phyloP scores from a whole-genome alignment of 805 yeast species.

The Vanderwaltozyma tropicalis region DNA sequence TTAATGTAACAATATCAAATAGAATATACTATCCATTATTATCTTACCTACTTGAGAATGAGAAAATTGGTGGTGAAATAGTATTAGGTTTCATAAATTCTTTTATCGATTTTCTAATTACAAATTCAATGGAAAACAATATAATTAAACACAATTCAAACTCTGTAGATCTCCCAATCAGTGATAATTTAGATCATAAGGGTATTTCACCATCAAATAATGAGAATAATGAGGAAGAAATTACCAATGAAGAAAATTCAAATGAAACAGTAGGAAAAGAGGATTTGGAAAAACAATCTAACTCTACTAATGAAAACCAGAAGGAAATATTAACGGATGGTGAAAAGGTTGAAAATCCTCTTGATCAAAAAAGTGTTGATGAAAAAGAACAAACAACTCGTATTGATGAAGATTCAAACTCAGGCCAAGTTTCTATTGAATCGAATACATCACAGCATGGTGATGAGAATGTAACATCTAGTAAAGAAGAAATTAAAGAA shows the following conservation, averaged over 20 bases:
- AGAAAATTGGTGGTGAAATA: slow-evolving; percentile 67
- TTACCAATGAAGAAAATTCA: not conserved
- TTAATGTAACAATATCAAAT: slow-evolving; percentile 47
- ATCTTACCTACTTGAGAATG: slow-evolving; percentile 80
- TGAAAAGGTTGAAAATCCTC: too few species aligned
- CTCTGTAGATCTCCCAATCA: not conserved
- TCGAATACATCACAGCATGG: not conserved
- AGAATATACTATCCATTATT: slow-evolving; percentile 74
- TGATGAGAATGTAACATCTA: not conserved
- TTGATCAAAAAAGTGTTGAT: not conserved
- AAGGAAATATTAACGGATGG: too few species aligned
- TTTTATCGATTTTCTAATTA: not conserved
- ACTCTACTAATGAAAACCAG: too few species aligned
- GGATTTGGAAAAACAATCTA: not conserved
- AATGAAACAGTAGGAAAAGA: not conserved
- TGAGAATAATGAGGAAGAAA: not conserved
- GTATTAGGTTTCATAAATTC: not conserved
- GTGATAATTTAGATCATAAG: not conserved
- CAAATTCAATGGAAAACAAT: not conserved
- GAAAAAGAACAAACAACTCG: not conserved
- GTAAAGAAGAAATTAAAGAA: not conserved
- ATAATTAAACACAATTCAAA: not conserved
- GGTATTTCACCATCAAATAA: not conserved
- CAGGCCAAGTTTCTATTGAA: not conserved
- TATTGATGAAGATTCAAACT: not conserved